Base-by-base conservation (phyloP, 495 filamentous ascomycete species). In the Letharia columbiana region DNA sequence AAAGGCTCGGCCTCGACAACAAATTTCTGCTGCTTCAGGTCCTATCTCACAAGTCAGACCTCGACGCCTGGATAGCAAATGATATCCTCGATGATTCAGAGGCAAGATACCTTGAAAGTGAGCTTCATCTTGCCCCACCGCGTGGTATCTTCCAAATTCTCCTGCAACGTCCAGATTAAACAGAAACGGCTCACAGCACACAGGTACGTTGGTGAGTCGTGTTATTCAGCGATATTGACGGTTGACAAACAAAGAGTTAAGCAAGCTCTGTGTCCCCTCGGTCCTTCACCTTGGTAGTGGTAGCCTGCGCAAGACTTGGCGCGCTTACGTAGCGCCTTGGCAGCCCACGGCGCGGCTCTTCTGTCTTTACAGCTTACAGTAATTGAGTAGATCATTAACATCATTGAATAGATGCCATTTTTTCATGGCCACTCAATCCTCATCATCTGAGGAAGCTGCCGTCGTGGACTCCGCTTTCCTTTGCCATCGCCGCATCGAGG, bases 21-120 rank as follows among this genome's bases (percentile, higher is more conserved):
- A 76, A 98, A 98, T 83, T 96, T 97, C 73, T 96, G 90, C 75
- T 98, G 93, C 81, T 96, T 97, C 72, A 98, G 82, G 79, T 98
- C 94, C 92, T 95, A 69, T 42, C 23, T 0, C 2, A 40, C 1
- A 28, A 4, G 42, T 67, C 56, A 62, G 31, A 56, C 13, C 35
- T 47, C n/a, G 50, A 49, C n/a, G 12, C 15, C 13, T 9, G 13
- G 15, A 31, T 37, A 23, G 41, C 5, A 67, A 12, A 60, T 40
- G 11, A 41, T 23, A 57, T 20, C 28, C n/a, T 40, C 3, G 15
- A 12, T 31, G 10, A 71, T 10, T 44, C 61, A 66, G 37, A 62
- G 61, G 68, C 69, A 63, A 77, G 73, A 58, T 78, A 87, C 88
- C 83, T 90, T 92, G 83, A 92, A 90, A 65, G 88, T 91, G 77